These are phyloP conservation scores for Porphyrellus cyaneotinctus DNA, from an alignment of 768 basidiomycete genomes.

Conservation along the genomic window DNA sequence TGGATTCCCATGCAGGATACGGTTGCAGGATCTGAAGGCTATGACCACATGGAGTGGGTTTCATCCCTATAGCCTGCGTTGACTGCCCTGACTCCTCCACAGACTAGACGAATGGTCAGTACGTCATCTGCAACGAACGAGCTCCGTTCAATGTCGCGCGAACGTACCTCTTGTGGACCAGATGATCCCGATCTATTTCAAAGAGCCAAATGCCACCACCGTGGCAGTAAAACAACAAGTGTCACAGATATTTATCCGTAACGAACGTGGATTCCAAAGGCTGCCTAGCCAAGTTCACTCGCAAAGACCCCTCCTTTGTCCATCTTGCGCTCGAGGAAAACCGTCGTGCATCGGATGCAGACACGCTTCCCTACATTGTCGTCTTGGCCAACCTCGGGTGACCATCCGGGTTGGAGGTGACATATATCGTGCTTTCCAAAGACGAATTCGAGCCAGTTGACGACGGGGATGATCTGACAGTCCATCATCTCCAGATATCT, in stretches of 20 bases:
- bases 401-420: background rate
- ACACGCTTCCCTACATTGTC: background rate
- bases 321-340: background rate
- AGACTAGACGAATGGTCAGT: background rate
- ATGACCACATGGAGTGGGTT: background rate
- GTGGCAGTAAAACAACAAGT: background rate
- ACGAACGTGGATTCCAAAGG: background rate
- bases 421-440: background rate
- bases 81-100: too few relatives aligned
- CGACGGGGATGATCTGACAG: constrained; percentile 1
- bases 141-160: background rate
- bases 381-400: background rate
- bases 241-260: background rate
- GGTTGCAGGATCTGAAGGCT: background rate
- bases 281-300: background rate
- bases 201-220: background rate
- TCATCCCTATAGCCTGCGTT: background rate
- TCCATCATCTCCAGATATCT: too few relatives aligned
- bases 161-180: background rate
- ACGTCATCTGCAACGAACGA: background rate
- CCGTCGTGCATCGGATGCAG: background rate
- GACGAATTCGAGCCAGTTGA: background rate
- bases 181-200: constrained; percentile 6
- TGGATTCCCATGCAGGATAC: constrained; percentile 1
- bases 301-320: background rate